Evolutionary conservation across 495 filamentous ascomycete species (phyloP).

Genomic region (Tuber melanosporum): DNA sequence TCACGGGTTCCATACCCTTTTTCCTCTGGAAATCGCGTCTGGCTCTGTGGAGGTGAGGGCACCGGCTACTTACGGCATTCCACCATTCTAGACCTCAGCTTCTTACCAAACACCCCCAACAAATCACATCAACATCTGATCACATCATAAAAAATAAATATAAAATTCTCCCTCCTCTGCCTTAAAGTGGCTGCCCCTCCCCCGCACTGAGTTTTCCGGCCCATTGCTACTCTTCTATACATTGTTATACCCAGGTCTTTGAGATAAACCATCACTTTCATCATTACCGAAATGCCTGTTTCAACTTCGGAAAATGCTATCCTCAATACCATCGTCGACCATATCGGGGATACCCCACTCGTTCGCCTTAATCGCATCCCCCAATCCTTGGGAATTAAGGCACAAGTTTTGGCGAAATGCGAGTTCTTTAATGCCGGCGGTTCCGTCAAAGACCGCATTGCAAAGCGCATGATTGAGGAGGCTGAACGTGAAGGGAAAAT

Average conservation of each 20-base stretch:
- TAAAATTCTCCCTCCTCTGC: background rate
- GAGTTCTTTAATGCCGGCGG: conserved; percentile 98
- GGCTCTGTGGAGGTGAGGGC: background rate
- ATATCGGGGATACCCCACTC: conserved; percentile 89
- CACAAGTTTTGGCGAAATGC: conserved; percentile 86
- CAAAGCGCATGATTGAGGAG: conserved; percentile 94
- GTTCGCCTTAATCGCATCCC: conserved; percentile 88
- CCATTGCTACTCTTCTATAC: background rate
- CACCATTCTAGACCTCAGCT: background rate
- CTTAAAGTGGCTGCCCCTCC: background rate
- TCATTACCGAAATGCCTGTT: background rate
- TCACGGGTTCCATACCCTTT: background rate
- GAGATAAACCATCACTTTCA: background rate
- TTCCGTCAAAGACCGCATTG: conserved; percentile 96
- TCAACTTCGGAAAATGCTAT: conserved; percentile 3
- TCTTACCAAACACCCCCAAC: background rate
- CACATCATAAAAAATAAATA: conserved; percentile 2
- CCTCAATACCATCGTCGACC: conserved; percentile 30
- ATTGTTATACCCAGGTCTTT: background rate
- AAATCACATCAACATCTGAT: background rate
- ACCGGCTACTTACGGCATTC: background rate
- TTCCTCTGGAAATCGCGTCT: background rate
- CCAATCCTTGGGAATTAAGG: conserved; percentile 78
- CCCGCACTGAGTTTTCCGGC: background rate
- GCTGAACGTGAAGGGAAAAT: conserved; percentile 86